Conservation (phyloP, 2,329 filamentous ascomycete genomes). For the Pseudonectria buxi region DNA sequence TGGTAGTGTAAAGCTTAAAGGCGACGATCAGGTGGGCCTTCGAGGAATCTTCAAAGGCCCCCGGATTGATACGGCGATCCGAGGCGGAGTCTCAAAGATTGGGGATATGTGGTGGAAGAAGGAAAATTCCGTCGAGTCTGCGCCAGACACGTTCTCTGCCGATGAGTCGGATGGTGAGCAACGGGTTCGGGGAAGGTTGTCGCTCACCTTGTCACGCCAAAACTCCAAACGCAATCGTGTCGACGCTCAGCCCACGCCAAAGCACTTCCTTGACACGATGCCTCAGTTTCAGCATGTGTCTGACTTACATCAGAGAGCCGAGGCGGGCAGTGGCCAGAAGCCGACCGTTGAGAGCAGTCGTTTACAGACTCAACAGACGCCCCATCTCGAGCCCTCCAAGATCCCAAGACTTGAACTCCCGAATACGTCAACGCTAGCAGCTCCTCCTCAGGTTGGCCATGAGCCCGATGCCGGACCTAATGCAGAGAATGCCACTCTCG, state of each 20-base stretch:
- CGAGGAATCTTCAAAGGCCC: constrained; percentile 73
- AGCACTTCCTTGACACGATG: constrained; percentile 46
- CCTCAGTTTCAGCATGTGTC: constrained; percentile 39
- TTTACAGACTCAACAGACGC: constrained; percentile 32
- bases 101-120: constrained; percentile 53
- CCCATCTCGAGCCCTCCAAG: constrained; percentile 42
- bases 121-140: constrained; percentile 31
- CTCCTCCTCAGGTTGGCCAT: constrained; percentile 22
- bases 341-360: constrained; percentile 7
- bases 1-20: constrained; percentile 40
- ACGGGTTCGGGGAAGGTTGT: constrained; percentile 33
- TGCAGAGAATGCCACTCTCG: constrained; percentile 22
- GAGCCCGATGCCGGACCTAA: constrained; percentile 25
- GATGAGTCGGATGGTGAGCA: constrained; percentile 44
- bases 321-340: constrained; percentile 9
- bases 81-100: constrained; percentile 49
- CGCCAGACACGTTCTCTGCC: constrained; percentile 35
- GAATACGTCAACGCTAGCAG: constrained; percentile 32
- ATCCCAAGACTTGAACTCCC: constrained; percentile 43
- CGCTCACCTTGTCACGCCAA: constrained; percentile 29
- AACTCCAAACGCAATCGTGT: constrained; percentile 27
- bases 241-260: constrained; percentile 27
- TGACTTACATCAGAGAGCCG: constrained; percentile 16
- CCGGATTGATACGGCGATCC: constrained; percentile 65
- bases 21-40: constrained; percentile 27